phyloP scores from a whole-genome alignment of 768 basidiomycete species.

The Albatrellus ellisii region DNA sequence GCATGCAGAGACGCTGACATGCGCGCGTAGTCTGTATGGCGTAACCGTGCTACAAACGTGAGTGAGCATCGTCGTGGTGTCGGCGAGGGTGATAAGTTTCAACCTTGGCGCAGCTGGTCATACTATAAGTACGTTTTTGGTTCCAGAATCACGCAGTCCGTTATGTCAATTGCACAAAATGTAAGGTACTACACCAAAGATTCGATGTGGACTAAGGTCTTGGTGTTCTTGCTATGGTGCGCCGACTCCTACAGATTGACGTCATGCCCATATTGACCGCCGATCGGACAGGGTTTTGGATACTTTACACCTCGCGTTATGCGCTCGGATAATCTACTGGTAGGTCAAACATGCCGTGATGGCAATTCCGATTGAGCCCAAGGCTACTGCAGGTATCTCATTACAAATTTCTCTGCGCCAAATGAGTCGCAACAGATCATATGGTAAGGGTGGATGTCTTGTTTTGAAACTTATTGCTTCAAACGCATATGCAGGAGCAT shows the following conservation, averaged over 20 bases:
- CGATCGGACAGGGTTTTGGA: slow-evolving; percentile 26
- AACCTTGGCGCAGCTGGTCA: too few relatives aligned
- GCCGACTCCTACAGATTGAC: background rate
- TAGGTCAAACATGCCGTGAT: too few relatives aligned
- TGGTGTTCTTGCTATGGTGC: background rate
- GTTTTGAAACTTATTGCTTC: background rate
- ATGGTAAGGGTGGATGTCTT: slow-evolving; percentile 33
- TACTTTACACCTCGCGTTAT: slow-evolving; percentile 29
- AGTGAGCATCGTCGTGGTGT: background rate
- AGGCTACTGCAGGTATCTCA: slow-evolving; percentile 26
- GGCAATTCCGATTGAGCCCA: background rate
- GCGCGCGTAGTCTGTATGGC: background rate
- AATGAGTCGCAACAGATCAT: slow-evolving; percentile 23
- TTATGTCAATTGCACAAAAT: too few relatives aligned
- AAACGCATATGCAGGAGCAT: too few relatives aligned
- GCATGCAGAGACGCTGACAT: background rate
- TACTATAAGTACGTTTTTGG: too few relatives aligned
- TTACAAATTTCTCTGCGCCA: slow-evolving; percentile 29
- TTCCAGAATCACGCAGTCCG: too few relatives aligned
- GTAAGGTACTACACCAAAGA: background rate
- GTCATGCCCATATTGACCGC: background rate
- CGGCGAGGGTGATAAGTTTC: too few relatives aligned
- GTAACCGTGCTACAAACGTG: background rate
- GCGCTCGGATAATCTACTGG: slow-evolving; percentile 34
- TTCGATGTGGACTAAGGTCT: background rate